Conservation (phyloP, 1,284 basidiomycete species). For the Irpex sp. region DNA sequence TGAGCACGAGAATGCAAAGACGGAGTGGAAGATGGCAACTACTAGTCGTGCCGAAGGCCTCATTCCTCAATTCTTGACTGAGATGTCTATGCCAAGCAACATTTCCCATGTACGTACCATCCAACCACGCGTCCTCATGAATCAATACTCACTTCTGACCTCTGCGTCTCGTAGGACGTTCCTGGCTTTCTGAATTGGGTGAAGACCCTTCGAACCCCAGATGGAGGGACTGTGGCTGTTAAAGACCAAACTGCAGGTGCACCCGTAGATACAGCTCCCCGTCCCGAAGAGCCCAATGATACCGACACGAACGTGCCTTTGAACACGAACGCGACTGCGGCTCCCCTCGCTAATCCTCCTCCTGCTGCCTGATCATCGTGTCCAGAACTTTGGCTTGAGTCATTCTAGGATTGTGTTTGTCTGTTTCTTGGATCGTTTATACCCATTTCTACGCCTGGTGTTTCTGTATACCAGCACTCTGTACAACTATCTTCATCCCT, state of each 20-base stretch:
- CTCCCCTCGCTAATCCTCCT: not conserved
- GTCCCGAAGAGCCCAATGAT: not conserved
- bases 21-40: constrained; percentile 77
- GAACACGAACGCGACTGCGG: not conserved
- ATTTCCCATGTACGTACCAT: constrained; percentile 50
- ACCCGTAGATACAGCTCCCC: not conserved
- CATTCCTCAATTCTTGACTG: constrained; percentile 59
- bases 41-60: constrained; percentile 67
- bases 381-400: no score
- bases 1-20: constrained; percentile 57
- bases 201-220: not conserved
- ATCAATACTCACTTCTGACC: not conserved
- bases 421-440: not conserved
- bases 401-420: not conserved
- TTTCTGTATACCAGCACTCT: not conserved
- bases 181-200: constrained; percentile 54
- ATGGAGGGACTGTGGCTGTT: not conserved
- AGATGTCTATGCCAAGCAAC: constrained; percentile 51
- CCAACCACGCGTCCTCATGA: not conserved
- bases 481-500: not conserved
- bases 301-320: not conserved
- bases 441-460: not conserved
- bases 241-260: not conserved
- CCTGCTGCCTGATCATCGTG: not conserved
- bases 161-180: constrained; percentile 45